Conservation (phyloP, 139 green algal species). For the Volvox africanus region DNA sequence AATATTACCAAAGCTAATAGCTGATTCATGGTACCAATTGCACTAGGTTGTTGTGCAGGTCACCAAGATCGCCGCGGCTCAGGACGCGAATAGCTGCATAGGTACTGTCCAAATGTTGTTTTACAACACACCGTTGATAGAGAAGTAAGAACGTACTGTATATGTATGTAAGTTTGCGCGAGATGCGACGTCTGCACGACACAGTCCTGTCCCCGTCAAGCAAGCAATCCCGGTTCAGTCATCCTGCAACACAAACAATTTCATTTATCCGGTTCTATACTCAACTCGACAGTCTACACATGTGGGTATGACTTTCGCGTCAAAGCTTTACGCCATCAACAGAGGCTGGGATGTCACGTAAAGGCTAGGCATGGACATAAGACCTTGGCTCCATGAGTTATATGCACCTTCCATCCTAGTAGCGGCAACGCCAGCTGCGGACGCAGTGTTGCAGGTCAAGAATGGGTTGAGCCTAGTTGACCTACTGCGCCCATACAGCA, state of each 20-base stretch:
- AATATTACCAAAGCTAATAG: constrained; percentile 9
- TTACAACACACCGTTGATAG: not conserved
- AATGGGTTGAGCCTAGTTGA: constrained; percentile 85
- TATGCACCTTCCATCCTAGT: constrained; percentile 77
- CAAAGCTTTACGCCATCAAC: not conserved
- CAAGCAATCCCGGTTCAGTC: not conserved
- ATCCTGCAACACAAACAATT: not conserved
- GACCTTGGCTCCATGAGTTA: constrained; percentile 57
- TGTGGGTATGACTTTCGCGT: not conserved
- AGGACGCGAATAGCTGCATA: constrained; percentile 14
- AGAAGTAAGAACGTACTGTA: not conserved
- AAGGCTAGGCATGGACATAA: constrained; percentile 35
- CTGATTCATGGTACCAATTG: not conserved
- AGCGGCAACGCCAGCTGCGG: constrained; percentile 67
- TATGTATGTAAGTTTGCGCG: not conserved
- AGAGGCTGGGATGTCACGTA: not conserved
- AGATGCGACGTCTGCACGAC: not conserved
- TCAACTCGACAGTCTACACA: too few species aligned
- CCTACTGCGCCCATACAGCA: constrained; percentile 78
- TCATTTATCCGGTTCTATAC: not conserved
- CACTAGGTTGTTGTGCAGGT: not conserved
- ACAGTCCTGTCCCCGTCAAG: not conserved
- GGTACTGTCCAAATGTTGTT: not conserved
- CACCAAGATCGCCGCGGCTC: not conserved
- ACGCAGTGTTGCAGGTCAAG: constrained; percentile 58